These are phyloP conservation scores for Spiraea crenata DNA, from an alignment of 331 rosid genomes.

Conservation along the genomic window DNA sequence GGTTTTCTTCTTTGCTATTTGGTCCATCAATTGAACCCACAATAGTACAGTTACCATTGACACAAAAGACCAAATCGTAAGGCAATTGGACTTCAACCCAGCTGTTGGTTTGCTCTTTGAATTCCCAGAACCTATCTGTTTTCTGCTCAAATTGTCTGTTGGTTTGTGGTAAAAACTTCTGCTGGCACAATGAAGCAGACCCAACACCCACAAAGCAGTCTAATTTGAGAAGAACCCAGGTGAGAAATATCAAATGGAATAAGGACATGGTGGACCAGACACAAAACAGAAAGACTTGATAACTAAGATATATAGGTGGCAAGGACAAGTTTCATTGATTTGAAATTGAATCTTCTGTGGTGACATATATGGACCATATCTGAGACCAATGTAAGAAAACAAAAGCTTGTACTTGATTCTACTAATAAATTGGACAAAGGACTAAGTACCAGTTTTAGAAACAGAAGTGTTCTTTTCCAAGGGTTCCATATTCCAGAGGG, in stretches of 20 bases:
- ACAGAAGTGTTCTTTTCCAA: background rate
- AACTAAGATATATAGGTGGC: conserved; percentile 19
- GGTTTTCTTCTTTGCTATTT: conserved; percentile 22
- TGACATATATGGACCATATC: conserved; percentile 40
- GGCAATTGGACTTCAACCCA: conserved; percentile 91
- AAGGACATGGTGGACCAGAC: conserved; percentile 55
- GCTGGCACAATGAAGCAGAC: conserved; percentile 53
- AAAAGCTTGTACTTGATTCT: background rate
- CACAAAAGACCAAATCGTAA: conserved; percentile 60
- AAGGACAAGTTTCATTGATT: conserved; percentile 22
- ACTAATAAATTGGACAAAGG: conserved; percentile 18
- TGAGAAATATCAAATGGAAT: conserved; percentile 44
- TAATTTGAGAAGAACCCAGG: conserved; percentile 42
- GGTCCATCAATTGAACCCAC: conserved; percentile 37
- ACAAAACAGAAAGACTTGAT: conserved; percentile 24
- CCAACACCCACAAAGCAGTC: conserved; percentile 29
- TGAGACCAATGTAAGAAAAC: background rate
- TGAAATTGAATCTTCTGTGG: conserved; percentile 21
- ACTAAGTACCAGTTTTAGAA: conserved; percentile 18
- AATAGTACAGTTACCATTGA: conserved; percentile 39
- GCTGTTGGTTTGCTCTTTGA: conserved; percentile 55
- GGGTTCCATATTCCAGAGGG: conserved; percentile 11
- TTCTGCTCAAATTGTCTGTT: conserved; percentile 60
- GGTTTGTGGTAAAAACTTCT: conserved; percentile 42
- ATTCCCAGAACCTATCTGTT: conserved; percentile 79